Conservation (phyloP, 169 alveolate genomes). For the Amoebophrya sp. region DNA sequence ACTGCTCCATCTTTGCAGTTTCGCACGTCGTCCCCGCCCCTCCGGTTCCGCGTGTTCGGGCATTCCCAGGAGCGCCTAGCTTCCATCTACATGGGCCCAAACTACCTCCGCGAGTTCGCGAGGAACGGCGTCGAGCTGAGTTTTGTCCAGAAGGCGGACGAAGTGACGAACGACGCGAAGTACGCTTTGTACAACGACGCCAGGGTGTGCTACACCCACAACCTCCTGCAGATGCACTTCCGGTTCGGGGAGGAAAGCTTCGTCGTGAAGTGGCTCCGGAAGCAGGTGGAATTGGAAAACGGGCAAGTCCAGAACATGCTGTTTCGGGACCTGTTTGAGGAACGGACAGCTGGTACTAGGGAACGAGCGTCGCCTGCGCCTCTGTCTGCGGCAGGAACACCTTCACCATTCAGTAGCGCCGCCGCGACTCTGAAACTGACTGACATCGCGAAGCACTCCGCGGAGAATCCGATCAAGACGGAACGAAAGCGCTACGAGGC, state of each 20-base stretch:
- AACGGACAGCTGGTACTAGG: background rate
- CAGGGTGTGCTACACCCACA: background rate
- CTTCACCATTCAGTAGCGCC: background rate
- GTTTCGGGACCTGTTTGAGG: background rate
- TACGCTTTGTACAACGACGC: background rate
- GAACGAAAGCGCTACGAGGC: background rate
- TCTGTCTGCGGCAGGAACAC: background rate
- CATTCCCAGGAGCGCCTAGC: background rate
- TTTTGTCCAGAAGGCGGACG: background rate
- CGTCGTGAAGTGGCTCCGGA: background rate
- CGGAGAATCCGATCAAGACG: background rate
- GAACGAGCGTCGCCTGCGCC: background rate
- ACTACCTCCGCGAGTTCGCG: background rate
- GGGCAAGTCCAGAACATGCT: background rate
- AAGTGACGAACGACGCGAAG: background rate
- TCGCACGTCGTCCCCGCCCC: no score
- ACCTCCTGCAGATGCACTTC: background rate
- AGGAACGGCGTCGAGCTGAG: background rate
- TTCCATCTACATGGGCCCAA: background rate
- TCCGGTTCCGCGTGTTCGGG: background rate
- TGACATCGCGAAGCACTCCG: background rate
- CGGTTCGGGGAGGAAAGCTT: background rate
- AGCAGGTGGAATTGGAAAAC: background rate
- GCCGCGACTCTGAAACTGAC: background rate
- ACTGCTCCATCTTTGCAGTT: no score